phyloP scores from a whole-genome alignment of 768 basidiomycete genomes.

The Russula sp. region DNA sequence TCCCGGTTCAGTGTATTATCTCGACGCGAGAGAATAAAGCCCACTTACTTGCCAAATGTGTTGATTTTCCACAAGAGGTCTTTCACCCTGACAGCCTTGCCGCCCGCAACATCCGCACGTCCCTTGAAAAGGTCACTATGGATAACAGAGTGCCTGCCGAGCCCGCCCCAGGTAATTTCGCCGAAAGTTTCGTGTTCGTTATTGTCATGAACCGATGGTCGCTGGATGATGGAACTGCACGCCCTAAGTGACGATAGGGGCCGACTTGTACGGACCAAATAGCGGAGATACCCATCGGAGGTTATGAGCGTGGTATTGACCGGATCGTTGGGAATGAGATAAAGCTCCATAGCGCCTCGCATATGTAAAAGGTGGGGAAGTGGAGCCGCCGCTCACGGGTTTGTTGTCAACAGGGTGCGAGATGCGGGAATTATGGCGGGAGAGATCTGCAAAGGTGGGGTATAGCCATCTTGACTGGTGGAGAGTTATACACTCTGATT shows the following conservation, averaged over 20 bases:
- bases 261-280: slow-evolving; percentile 44
- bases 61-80: slow-evolving; percentile 27
- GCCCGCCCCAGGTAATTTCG: slow-evolving; percentile 48
- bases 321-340: slow-evolving; percentile 51
- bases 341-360: slow-evolving; percentile 45
- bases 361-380: slow-evolving; percentile 12
- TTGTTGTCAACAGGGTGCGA: not conserved
- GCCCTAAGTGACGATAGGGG: slow-evolving; percentile 37
- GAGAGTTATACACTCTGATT: slow-evolving; percentile 11
- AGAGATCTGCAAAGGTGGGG: slow-evolving; percentile 9
- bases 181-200: slow-evolving; percentile 46
- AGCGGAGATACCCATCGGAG: slow-evolving; percentile 50
- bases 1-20: not conserved
- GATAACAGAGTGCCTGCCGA: slow-evolving; percentile 37
- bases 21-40: not conserved
- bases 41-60: slow-evolving; percentile 27
- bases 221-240: slow-evolving; percentile 42
- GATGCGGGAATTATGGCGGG: not conserved
- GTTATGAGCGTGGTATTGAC: slow-evolving; percentile 50
- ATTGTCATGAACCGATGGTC: slow-evolving; percentile 37
- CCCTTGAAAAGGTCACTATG: slow-evolving; percentile 28
- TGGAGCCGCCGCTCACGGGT: slow-evolving; percentile 20
- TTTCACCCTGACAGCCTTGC: slow-evolving; percentile 27
- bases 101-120: not conserved
- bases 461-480: slow-evolving; percentile 14